Base-by-base conservation (phyloP, 305 asterid species). In the Plantago coronopus region DNA sequence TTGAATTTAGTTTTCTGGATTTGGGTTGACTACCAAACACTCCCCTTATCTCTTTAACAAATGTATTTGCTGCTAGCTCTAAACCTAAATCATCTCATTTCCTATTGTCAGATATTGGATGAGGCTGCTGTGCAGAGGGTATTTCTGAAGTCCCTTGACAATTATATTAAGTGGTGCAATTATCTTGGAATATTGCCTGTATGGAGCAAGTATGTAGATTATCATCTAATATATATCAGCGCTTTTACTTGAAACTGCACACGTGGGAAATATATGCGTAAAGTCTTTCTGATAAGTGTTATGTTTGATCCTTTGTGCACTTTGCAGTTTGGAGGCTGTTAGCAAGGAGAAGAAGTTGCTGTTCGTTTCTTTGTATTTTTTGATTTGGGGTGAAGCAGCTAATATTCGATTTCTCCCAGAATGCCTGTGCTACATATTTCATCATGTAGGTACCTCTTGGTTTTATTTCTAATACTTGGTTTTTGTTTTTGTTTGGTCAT, bases 371-470 rank as follows among this genome's bases (percentile, higher is more conserved):
- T 65, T 93, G 78, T 93, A 85, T 74, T 93, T 82, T 78, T 73
- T 93, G 64, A 89, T 93, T 59, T 93, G 99, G 99, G 99, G 99
- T 59, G 99, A 93, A 87, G 96, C 96, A 51, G 81, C 97, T 45
- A 93, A 93, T 76, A 69, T 87, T 64, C 94, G 99, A 68, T 93
- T 87, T 81, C 87, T 93, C 76, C 99, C 99, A 43, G 99, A 93
- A 81, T 93, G 99, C 87, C 69, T 93, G 76, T 93, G 99, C 89
- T 93, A 93, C 91, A 93, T 93, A 65, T 89, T 93, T 79, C 99
- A 93, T 76, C 95, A 89, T 70, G 99, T 93, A 81, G 61, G 96
- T 84, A 31, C 50, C 56, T 65, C 60, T 66, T 61, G 53, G 47
- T 42, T 47, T 27, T 48, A 20, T 66, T 59, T 51, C 45, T 51